phyloP scores from a whole-genome alignment of 1,139 yeast species.

The Candida sp. region DNA sequence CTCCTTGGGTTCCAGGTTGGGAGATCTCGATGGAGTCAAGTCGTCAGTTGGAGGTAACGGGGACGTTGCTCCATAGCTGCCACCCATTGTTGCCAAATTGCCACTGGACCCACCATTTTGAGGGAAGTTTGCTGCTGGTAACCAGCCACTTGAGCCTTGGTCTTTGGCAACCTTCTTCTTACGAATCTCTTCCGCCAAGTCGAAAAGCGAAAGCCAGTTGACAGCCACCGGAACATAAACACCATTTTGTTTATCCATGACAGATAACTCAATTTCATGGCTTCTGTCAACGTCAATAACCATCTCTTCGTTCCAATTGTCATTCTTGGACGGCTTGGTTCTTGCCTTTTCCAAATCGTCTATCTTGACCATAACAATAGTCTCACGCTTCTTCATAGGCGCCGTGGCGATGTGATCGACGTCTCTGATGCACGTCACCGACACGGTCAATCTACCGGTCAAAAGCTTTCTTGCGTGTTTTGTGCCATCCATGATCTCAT shows the following conservation, averaged over 20 bases:
- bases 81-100: slow-evolving; percentile 1
- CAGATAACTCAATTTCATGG: slow-evolving; percentile 86
- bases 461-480: slow-evolving; percentile 82
- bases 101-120: slow-evolving; percentile 16
- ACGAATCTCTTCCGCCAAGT: slow-evolving; percentile 92
- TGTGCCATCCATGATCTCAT: slow-evolving; percentile 66
- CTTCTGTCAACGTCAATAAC: slow-evolving; percentile 85
- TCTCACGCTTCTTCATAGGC: slow-evolving; percentile 74
- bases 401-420: slow-evolving; percentile 94
- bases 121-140: slow-evolving; percentile 68
- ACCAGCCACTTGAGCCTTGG: slow-evolving; percentile 82
- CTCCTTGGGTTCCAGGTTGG: slow-evolving; percentile 27
- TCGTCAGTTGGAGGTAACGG: slow-evolving; percentile 8
- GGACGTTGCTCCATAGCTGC: slow-evolving; percentile 8
- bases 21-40: slow-evolving; percentile 8
- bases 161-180: slow-evolving; percentile 86
- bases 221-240: slow-evolving; percentile 87
- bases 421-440: slow-evolving; percentile 78
- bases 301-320: slow-evolving; percentile 86
- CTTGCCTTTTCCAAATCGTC: slow-evolving; percentile 86
- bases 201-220: slow-evolving; percentile 89
- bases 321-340: slow-evolving; percentile 77
- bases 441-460: slow-evolving; percentile 76
- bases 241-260: slow-evolving; percentile 78
- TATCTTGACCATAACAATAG: slow-evolving; percentile 77